Conservation (phyloP, 1,284 basidiomycete genomes). For the Leccinum griseonigrum region DNA sequence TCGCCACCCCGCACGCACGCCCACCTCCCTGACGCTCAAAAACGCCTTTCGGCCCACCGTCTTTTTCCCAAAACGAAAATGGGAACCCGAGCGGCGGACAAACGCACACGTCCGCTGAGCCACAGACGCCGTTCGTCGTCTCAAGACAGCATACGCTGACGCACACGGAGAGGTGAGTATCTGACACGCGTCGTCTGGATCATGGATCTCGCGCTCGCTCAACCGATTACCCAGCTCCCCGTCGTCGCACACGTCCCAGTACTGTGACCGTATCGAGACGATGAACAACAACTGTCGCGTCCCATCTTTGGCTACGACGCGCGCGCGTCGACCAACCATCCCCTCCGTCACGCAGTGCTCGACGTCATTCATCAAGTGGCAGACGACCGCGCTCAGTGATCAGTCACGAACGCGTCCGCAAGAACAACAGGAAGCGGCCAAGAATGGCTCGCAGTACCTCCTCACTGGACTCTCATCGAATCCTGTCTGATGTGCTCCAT, state of each 20-base stretch:
- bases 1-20: slow-evolving; percentile 66
- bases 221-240: slow-evolving; percentile 51
- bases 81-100: slow-evolving; percentile 68
- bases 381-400: slow-evolving; percentile 45
- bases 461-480: slow-evolving; percentile 79
- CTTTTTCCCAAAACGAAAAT: slow-evolving; percentile 71
- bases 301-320: slow-evolving; percentile 70
- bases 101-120: slow-evolving; percentile 69
- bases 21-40: slow-evolving; percentile 65
- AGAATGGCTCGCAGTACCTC: slow-evolving; percentile 79
- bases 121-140: slow-evolving; percentile 58
- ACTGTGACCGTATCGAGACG: slow-evolving; percentile 44
- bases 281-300: slow-evolving; percentile 28
- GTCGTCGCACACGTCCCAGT: slow-evolving; percentile 73
- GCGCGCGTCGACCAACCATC: slow-evolving; percentile 63
- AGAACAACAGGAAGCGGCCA: slow-evolving; percentile 15
- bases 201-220: background rate
- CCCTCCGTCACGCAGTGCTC: slow-evolving; percentile 80
- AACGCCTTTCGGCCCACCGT: slow-evolving; percentile 79
- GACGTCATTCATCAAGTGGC: slow-evolving; percentile 72
- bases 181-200: background rate
- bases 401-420: background rate
- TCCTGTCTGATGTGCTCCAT: slow-evolving; percentile 96
- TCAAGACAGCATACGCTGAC: slow-evolving; percentile 52
- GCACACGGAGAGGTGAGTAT: slow-evolving; percentile 54